These are phyloP conservation scores for Intubia oerlemansii DNA, from an alignment of 2,329 filamentous ascomycete species.

Conservation along the genomic window DNA sequence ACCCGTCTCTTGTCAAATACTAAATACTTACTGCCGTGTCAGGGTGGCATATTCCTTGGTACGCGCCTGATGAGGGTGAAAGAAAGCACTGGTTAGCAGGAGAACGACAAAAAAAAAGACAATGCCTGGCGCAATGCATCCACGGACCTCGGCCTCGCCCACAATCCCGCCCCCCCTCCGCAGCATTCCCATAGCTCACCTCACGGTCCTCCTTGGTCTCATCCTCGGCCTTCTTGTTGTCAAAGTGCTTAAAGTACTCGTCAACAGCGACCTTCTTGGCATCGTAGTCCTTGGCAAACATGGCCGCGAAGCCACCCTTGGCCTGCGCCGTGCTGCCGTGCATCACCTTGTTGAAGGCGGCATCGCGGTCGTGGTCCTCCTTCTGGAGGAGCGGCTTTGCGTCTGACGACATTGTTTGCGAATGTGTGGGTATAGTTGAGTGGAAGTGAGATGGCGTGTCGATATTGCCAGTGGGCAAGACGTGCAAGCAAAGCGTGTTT, in stretches of 20 bases:
- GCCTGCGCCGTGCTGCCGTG: slow-evolving; percentile 53
- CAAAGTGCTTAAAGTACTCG: slow-evolving; percentile 77
- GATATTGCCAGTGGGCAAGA: too few species aligned
- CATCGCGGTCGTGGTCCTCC: slow-evolving; percentile 72
- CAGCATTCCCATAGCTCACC: slow-evolving; percentile 25
- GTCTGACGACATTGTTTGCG: slow-evolving; percentile 3
- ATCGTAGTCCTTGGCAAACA: slow-evolving; percentile 57
- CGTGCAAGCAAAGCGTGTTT: too few species aligned
- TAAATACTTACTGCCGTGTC: slow-evolving; percentile 53
- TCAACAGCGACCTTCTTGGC: slow-evolving; percentile 42
- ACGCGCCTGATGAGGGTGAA: slow-evolving; percentile 45
- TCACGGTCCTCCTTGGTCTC: slow-evolving; percentile 73
- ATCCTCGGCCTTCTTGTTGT: slow-evolving; percentile 47
- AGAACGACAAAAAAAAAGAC: too few species aligned
- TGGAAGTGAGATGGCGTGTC: too few species aligned
- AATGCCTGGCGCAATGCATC: too few species aligned
- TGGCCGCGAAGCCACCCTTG: slow-evolving; percentile 55
- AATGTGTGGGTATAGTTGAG: too few species aligned
- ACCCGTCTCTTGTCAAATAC: too few species aligned
- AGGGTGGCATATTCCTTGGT: slow-evolving; percentile 80
- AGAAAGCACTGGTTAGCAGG: background rate
- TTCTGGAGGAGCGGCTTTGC: slow-evolving; percentile 35
- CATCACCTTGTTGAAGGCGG: slow-evolving; percentile 73
- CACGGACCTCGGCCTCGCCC: too few species aligned
- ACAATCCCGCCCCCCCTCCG: background rate